Base-by-base conservation (phyloP, 371 early-diverging fungal genomes). In the Syncephalastrum contaminatum region DNA sequence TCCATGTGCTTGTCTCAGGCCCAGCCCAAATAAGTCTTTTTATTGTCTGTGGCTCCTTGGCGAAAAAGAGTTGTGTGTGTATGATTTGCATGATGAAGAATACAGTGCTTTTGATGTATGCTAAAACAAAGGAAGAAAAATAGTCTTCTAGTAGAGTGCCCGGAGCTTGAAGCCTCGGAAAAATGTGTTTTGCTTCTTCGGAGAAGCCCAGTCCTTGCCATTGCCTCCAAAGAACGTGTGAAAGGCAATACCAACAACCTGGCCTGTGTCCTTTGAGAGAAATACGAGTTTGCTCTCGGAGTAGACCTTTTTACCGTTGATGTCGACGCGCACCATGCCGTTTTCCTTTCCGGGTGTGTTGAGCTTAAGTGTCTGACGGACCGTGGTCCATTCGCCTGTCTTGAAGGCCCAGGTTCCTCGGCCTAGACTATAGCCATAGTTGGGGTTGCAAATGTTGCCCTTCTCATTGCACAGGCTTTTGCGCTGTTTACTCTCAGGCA, bases 401-500 rank as follows among this genome's bases (percentile, higher is more conserved):
- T 58, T 58, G 63, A 84, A 87, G 13, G 53, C 56, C 64, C 81
- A 84, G 10, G 60, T 53, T 1, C 86, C 84, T 6, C 86, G 82
- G 16, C 84, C 87, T 25, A 88, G 62, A 21, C 87, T 87, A 53
- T 66, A 77, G 6, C 89, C 87, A 62, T 84, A 84, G 20, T 61
- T 66, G 7, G 78, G 66, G 46, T 85, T 83, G 66, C 87, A 87
- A 48, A 82, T 67, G 43, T 78, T 71, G 0, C 61, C 67, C 20
- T 68, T 67, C 16, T 67, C 66, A 7, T 65, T 56, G 54, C 87
- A 80, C 30, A 84, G 60, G 21, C 59, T 54, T 4, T 63, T 44
- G 19, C 65, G 60, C 59, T 87, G 86, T 4, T 56, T 54, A 14
- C 62, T 62, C 36, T 75, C 68, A 20, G 82, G 73, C 1, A 86